Conservation (phyloP, 257 asterid genomes). For the Ilex asprella region DNA sequence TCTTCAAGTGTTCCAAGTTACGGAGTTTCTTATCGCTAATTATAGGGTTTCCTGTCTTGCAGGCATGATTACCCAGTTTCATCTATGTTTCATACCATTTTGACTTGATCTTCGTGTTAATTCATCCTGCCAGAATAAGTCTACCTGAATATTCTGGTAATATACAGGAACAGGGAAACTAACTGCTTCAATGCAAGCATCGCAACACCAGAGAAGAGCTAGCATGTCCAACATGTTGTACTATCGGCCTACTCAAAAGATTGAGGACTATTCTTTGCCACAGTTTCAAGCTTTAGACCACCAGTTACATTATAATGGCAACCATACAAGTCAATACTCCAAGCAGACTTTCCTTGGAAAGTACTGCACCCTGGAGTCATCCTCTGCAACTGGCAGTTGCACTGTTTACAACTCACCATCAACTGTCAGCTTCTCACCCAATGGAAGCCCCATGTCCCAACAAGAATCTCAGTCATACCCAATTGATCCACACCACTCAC, state of each 20-base stretch:
- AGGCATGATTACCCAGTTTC: background rate
- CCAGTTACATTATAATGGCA: constrained; percentile 22
- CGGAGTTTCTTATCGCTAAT: background rate
- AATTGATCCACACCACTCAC: constrained; percentile 20
- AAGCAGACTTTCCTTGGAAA: constrained; percentile 30
- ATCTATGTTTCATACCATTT: too few relatives aligned
- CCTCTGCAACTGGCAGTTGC: constrained; percentile 31
- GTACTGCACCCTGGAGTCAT: constrained; percentile 62
- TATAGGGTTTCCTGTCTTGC: background rate
- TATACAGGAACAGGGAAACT: background rate
- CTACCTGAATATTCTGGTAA: constrained; percentile 3
- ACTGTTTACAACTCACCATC: constrained; percentile 31
- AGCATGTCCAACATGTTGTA: constrained; percentile 41
- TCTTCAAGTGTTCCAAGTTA: background rate
- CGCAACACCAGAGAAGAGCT: constrained; percentile 30
- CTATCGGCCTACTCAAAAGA: constrained; percentile 35
- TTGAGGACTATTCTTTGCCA: constrained; percentile 39
- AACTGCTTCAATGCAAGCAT: constrained; percentile 37
- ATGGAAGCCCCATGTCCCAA: constrained; percentile 42
- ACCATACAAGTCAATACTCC: constrained; percentile 23
- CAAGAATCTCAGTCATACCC: constrained; percentile 35
- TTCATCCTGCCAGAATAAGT: background rate
- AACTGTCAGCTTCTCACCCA: constrained; percentile 39
- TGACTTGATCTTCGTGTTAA: background rate
- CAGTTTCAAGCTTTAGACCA: constrained; percentile 36